Evolutionary conservation across 2,329 filamentous ascomycete genomes (phyloP).

Genomic region (Lachnellula willkommii): DNA sequence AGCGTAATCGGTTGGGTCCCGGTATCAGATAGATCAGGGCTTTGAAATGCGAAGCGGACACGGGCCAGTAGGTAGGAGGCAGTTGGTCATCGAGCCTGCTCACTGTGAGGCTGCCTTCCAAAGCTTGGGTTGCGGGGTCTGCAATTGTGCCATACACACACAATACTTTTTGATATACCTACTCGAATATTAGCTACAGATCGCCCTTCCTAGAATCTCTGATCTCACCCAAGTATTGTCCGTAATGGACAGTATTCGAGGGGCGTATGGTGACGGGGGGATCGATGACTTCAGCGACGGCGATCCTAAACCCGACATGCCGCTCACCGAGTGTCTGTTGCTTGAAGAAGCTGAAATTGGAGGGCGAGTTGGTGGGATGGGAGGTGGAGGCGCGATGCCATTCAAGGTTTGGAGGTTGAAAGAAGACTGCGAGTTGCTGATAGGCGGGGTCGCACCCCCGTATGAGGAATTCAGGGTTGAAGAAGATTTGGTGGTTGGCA

Average conservation of each 20-base stretch:
- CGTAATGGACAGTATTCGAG: conserved; percentile 69
- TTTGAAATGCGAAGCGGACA: conserved; percentile 86
- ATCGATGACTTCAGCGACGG: conserved; percentile 50
- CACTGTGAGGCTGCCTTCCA: conserved; percentile 77
- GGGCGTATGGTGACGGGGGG: conserved; percentile 73
- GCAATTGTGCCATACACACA: conserved; percentile 77
- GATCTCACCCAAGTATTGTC: conserved; percentile 74
- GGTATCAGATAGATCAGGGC: conserved; percentile 84
- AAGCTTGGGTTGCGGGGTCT: conserved; percentile 58
- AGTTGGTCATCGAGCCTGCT: conserved; percentile 81
- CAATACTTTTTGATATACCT: conserved; percentile 90
- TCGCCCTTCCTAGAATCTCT: not conserved
- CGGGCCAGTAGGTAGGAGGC: conserved; percentile 79
- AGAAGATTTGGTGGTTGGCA: conserved; percentile 44
- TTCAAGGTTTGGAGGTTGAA: conserved; percentile 58
- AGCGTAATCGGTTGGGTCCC: conserved; percentile 79
- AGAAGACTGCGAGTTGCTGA: conserved; percentile 45
- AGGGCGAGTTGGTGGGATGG: conserved; percentile 38
- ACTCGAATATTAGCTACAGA: conserved; percentile 12
- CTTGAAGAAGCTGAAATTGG: conserved; percentile 34
- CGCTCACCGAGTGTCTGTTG: conserved; percentile 60
- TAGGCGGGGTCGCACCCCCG: conserved; percentile 52
- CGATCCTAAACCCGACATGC: conserved; percentile 56
- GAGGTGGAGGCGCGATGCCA: conserved; percentile 40
- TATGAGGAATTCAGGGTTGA: conserved; percentile 55